Conservation (phyloP, 2,329 filamentous ascomycete species). For the Sphaerostilbella broomeana region DNA sequence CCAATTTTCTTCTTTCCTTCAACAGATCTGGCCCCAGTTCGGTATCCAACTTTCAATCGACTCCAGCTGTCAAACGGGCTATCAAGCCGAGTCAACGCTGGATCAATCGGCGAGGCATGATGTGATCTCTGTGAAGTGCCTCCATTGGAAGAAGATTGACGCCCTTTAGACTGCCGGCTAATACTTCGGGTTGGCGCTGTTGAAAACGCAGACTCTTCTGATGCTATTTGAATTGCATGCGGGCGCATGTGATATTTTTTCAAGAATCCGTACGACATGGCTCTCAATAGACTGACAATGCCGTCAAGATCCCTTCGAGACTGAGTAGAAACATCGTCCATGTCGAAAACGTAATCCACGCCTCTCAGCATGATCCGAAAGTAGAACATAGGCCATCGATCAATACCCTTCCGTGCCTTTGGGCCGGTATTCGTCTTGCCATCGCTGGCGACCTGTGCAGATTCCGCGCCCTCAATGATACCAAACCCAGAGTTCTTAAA, state of each 20-base stretch:
- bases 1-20: neutral
- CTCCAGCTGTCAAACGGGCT: slow-evolving; percentile 34
- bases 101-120: slow-evolving; percentile 7
- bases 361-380: slow-evolving; percentile 52
- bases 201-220: slow-evolving; percentile 21
- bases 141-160: too few species aligned
- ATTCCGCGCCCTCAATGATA: slow-evolving; percentile 39
- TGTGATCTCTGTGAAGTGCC: slow-evolving; percentile 6
- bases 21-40: neutral
- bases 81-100: slow-evolving; percentile 3
- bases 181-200: slow-evolving; percentile 18
- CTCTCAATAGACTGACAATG: slow-evolving; percentile 55
- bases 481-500: slow-evolving; percentile 78
- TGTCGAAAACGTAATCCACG: slow-evolving; percentile 27
- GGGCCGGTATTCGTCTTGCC: neutral
- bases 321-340: slow-evolving; percentile 36
- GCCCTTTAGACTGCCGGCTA: slow-evolving; percentile 14
- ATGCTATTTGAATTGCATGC: slow-evolving; percentile 23
- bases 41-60: slow-evolving; percentile 26
- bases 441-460: slow-evolving; percentile 24
- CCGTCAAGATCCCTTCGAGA: slow-evolving; percentile 42
- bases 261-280: slow-evolving; percentile 68
- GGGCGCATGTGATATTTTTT: slow-evolving; percentile 64
- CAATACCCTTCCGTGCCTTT: slow-evolving; percentile 58
- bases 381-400: slow-evolving; percentile 86